phyloP scores from a whole-genome alignment of 352 stramenopile species.

The Pythium utonaiense region DNA sequence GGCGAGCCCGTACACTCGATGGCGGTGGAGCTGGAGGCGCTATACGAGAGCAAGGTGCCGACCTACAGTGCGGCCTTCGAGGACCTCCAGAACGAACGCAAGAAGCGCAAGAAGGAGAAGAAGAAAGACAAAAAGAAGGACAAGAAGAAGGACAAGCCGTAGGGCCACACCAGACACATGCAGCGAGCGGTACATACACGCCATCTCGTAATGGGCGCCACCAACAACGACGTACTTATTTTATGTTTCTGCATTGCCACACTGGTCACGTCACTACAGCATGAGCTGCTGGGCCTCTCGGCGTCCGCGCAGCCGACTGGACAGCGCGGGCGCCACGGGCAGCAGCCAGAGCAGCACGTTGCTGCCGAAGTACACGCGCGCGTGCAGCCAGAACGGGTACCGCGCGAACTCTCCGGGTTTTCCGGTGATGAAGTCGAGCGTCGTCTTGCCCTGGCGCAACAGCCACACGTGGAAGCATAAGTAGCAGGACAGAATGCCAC shows the following conservation, averaged over 20 bases:
- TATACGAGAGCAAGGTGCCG: slow-evolving; percentile 68
- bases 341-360: slow-evolving; percentile 55
- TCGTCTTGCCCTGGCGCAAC: slow-evolving; percentile 58
- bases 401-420: slow-evolving; percentile 46
- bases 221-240: neutral
- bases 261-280: slow-evolving; percentile 6
- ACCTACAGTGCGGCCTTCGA: slow-evolving; percentile 72
- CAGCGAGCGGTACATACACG: too few species aligned
- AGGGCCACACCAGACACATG: too few species aligned
- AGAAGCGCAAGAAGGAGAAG: slow-evolving; percentile 88
- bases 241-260: neutral
- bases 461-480: slow-evolving; percentile 77
- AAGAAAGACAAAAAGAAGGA: slow-evolving; percentile 89
- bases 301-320: slow-evolving; percentile 14
- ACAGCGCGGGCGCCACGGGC: slow-evolving; percentile 37
- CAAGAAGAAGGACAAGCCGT: slow-evolving; percentile 84
- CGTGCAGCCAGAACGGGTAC: slow-evolving; percentile 43
- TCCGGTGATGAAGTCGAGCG: slow-evolving; percentile 65
- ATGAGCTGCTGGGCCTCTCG: slow-evolving; percentile 43
- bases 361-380: slow-evolving; percentile 64
- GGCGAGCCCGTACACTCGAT: slow-evolving; percentile 82
- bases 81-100: slow-evolving; percentile 71
- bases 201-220: too few species aligned
- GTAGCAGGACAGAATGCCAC: slow-evolving; percentile 60
- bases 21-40: slow-evolving; percentile 73